phyloP scores from a whole-genome alignment of 805 yeast genomes.

The Suhomyces pyralidae region DNA sequence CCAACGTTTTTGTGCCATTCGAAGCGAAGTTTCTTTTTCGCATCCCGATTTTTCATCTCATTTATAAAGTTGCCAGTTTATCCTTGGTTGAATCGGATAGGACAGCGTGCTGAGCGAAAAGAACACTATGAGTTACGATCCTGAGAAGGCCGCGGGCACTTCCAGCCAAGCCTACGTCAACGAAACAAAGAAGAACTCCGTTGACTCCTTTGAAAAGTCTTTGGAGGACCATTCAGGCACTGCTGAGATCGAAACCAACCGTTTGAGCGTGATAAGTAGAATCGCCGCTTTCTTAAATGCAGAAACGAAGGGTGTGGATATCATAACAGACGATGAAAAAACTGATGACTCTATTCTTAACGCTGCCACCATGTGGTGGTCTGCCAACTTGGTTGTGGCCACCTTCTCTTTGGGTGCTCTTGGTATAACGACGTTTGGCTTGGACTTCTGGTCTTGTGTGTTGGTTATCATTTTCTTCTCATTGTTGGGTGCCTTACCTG shows the following conservation, averaged over 20 bases:
- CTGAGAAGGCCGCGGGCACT: conserved; percentile 4
- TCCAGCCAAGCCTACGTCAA: not conserved
- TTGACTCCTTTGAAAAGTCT: conserved; percentile 25
- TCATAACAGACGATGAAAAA: conserved; percentile 76
- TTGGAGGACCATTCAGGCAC: conserved; percentile 21
- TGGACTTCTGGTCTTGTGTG: conserved; percentile 72
- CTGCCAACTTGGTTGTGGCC: conserved; percentile 86
- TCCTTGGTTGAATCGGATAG: not conserved
- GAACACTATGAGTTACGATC: conserved; percentile 7
- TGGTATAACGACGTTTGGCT: conserved; percentile 55
- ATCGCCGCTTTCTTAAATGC: conserved; percentile 37
- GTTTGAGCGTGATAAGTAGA: conserved; percentile 27
- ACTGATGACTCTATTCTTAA: conserved; percentile 60
- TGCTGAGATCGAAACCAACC: conserved; percentile 24
- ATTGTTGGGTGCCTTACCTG: conserved; percentile 69
- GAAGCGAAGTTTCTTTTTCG: conserved; percentile 1
- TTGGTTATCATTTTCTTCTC: conserved; percentile 70
- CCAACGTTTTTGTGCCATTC: not conserved
- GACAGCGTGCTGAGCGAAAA: not conserved
- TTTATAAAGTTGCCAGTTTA: not conserved
- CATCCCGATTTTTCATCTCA: conserved; percentile 1
- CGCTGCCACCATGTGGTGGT: conserved; percentile 87
- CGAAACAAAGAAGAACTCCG: conserved; percentile 18
- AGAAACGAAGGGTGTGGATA: conserved; percentile 71
- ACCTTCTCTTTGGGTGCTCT: conserved; percentile 73